Conservation (phyloP, 2,329 filamentous ascomycete species). For the Colletotrichum plurivorum region DNA sequence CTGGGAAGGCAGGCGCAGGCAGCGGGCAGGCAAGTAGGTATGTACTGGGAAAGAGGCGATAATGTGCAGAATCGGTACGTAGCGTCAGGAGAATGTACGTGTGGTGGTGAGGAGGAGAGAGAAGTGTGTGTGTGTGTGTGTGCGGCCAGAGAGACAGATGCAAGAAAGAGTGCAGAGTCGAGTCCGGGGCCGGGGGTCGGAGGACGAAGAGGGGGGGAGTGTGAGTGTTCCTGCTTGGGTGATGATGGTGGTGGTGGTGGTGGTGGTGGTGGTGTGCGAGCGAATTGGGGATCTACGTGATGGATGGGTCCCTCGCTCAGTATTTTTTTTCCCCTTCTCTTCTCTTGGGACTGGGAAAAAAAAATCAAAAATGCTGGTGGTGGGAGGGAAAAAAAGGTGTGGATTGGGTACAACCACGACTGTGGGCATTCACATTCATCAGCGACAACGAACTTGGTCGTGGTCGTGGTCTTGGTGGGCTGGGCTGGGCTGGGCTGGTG, state of each 20-base stretch:
- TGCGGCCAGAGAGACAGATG: slow-evolving; percentile 4
- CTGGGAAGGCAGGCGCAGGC: too few relatives aligned
- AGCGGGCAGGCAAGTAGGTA: not conserved
- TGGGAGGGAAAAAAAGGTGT: slow-evolving; percentile 4
- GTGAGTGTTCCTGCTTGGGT: slow-evolving; percentile 25
- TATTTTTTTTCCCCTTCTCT: slow-evolving; percentile 13
- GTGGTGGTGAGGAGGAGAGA: not conserved
- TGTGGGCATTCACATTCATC: slow-evolving; percentile 24
- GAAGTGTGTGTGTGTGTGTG: not conserved
- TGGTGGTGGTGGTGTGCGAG: slow-evolving; percentile 22
- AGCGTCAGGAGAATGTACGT: slow-evolving; percentile 9
- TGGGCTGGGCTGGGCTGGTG: slow-evolving; percentile 11
- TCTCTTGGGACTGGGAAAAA: slow-evolving; percentile 6
- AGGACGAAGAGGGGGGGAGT: not conserved
- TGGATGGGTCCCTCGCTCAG: slow-evolving; percentile 10
- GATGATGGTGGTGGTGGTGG: slow-evolving; percentile 24
- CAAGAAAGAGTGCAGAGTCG: not conserved
- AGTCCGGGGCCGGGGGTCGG: slow-evolving; percentile 26
- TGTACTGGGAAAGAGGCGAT: slow-evolving; percentile 22
- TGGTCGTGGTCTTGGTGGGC: slow-evolving; percentile 1
- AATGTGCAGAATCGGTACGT: slow-evolving; percentile 25
- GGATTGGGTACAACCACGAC: not conserved
- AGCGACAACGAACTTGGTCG: not conserved
- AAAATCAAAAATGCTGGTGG: slow-evolving; percentile 15
- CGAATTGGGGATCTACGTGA: slow-evolving; percentile 5